Percentiles rank a stretch among this genome's conserved stretches.
phyloP scores from a whole-genome alignment of 2,329 filamentous ascomycete genomes.

The Akanthomyces muscarius region DNA sequence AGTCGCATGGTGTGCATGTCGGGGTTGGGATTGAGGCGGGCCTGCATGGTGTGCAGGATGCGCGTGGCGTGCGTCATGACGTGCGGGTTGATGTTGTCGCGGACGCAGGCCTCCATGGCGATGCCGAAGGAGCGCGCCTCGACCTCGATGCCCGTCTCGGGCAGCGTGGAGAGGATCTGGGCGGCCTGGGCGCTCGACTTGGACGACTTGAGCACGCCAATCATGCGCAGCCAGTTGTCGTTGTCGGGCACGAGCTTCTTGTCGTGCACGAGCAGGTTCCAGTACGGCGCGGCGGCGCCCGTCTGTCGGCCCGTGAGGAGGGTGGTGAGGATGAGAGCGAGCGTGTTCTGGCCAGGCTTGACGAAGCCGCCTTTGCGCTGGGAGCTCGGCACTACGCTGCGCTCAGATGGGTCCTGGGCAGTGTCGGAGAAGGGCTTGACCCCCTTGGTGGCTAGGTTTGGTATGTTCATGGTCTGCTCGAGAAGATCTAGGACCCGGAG shows the following conservation, averaged over 20 bases:
- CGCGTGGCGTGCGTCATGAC: conserved; percentile 60
- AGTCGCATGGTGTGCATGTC: conserved; percentile 49
- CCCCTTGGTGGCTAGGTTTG: conserved; percentile 40
- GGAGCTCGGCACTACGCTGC: neutral
- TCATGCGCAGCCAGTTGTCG: conserved; percentile 64
- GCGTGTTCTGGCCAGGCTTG: conserved; percentile 49
- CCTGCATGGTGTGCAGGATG: conserved; percentile 62
- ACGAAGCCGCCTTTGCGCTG: conserved; percentile 26
- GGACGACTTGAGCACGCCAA: conserved; percentile 62
- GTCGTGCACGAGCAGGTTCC: conserved; percentile 63
- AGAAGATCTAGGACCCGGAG: conserved; percentile 70
- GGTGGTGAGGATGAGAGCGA: conserved; percentile 66
- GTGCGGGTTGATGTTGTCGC: conserved; percentile 72
- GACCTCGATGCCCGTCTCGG: conserved; percentile 34
- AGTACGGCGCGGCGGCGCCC: conserved; percentile 68
- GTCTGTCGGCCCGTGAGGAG: conserved; percentile 58
- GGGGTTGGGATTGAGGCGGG: conserved; percentile 33
- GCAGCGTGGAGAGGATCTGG: conserved; percentile 55
- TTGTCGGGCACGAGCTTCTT: conserved; percentile 66
- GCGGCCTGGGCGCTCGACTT: conserved; percentile 62
- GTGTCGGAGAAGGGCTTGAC: neutral
- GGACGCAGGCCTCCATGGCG: conserved; percentile 68
- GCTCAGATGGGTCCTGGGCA: neutral
- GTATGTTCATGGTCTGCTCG: conserved; percentile 77
- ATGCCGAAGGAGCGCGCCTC: conserved; percentile 59